These are phyloP conservation scores for Plasmodium chabaudi DNA, from an alignment of 169 alveolate species.

Conservation along the genomic window DNA sequence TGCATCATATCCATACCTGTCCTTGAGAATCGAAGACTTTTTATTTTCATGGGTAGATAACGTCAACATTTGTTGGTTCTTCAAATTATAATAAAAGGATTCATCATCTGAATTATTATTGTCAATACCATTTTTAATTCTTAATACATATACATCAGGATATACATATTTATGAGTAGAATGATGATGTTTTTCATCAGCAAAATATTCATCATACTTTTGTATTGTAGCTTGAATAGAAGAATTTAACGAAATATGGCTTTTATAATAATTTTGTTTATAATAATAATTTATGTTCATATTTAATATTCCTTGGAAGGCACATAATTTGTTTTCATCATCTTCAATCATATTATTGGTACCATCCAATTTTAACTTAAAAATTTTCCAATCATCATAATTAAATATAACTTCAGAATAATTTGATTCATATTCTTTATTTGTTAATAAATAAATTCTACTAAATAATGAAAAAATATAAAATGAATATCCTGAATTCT, in stretches of 20 bases:
- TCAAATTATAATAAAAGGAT: conserved; percentile 35
- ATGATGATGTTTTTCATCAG: neutral
- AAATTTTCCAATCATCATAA: conserved; percentile 39
- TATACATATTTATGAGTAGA: conserved; percentile 6
- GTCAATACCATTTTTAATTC: conserved; percentile 1
- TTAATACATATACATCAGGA: conserved; percentile 43
- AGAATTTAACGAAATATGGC: conserved; percentile 14
- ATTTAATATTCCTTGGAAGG: conserved; percentile 25
- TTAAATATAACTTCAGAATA: conserved; percentile 16
- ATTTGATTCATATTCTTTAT: neutral
- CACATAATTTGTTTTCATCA: neutral
- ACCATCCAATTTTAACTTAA: neutral
- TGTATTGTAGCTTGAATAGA: conserved; percentile 54
- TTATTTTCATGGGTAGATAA: neutral
- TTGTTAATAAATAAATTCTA: conserved; percentile 37
- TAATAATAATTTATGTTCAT: conserved; percentile 59
- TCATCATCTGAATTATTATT: neutral
- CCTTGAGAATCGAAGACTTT: neutral
- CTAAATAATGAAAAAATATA: conserved; percentile 46
- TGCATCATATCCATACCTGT: neutral
- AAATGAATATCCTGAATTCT: neutral
- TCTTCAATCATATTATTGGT: neutral
- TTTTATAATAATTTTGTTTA: conserved; percentile 44
- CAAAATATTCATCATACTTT: conserved; percentile 4
- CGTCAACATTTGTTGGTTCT: neutral